Percentiles rank a stretch among this genome's conserved stretches.
Evolutionary conservation across 192 early-diverging fungal genomes (phyloP).

Genomic region (Dissophora ornata): DNA sequence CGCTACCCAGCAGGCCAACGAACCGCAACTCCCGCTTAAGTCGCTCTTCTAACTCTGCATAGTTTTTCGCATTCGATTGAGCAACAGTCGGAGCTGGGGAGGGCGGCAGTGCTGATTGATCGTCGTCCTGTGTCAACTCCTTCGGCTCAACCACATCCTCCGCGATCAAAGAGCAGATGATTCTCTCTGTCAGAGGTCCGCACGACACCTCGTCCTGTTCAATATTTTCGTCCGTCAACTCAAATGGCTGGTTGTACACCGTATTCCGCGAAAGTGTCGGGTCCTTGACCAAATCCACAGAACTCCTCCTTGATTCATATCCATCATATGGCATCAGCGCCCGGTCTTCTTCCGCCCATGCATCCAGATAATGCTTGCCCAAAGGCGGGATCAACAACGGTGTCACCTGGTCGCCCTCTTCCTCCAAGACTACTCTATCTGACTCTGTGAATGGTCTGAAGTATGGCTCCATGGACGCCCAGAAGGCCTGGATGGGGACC

Average conservation of each 20-base stretch:
- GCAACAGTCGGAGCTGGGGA: not conserved
- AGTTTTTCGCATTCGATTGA: constrained; percentile 55
- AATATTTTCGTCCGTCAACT: constrained; percentile 63
- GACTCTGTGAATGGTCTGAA: constrained; percentile 83
- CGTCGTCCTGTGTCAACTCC: constrained; percentile 47
- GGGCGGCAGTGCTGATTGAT: not conserved
- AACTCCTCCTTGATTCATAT: constrained; percentile 41
- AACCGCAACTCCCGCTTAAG: constrained; percentile 84
- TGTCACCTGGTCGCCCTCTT: constrained; percentile 72
- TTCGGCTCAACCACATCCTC: constrained; percentile 69
- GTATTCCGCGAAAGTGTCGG: constrained; percentile 27
- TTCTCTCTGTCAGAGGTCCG: constrained; percentile 83
- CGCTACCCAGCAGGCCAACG: constrained; percentile 83
- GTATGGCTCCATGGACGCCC: constrained; percentile 85
- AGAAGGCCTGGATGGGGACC: constrained; percentile 88
- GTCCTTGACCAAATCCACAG: constrained; percentile 42
- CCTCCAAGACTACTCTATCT: constrained; percentile 78
- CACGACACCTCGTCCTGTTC: constrained; percentile 70
- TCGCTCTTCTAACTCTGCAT: constrained; percentile 80
- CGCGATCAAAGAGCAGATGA: constrained; percentile 73
- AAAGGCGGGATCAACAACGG: constrained; percentile 84
- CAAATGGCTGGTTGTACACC: constrained; percentile 39
- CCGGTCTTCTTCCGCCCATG: constrained; percentile 79
- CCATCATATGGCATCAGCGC: constrained; percentile 60
- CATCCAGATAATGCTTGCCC: constrained; percentile 78